Evolutionary conservation across 1,284 basidiomycete species (phyloP).

Genomic region (Erythrobasidium hasegawianum): DNA sequence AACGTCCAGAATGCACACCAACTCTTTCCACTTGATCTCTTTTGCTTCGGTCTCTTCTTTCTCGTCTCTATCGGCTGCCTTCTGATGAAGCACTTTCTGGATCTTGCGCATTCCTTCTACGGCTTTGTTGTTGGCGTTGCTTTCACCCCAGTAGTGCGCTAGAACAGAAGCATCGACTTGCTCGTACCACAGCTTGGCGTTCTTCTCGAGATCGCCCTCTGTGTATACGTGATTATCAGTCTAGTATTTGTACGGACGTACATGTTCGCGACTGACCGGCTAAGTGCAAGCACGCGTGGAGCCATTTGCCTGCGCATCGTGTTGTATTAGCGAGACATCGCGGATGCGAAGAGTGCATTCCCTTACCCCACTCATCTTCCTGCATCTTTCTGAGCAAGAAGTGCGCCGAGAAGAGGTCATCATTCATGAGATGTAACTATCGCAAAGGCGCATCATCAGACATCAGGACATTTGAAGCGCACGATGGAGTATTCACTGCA

Average conservation of each 20-base stretch:
- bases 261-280: slow-evolving; percentile 20
- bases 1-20: slow-evolving; percentile 23
- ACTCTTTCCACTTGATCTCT: slow-evolving; percentile 33
- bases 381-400: slow-evolving; percentile 37
- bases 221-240: neutral
- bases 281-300: slow-evolving; percentile 34
- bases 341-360: neutral
- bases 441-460: neutral
- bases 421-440: slow-evolving; percentile 35
- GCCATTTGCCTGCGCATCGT: slow-evolving; percentile 28
- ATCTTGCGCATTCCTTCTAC: slow-evolving; percentile 1
- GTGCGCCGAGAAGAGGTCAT: slow-evolving; percentile 36
- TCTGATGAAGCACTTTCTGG: slow-evolving; percentile 1
- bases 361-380: slow-evolving; percentile 37
- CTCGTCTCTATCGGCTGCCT: neutral
- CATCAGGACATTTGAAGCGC: neutral
- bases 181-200: slow-evolving; percentile 38
- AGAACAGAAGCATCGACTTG: slow-evolving; percentile 26
- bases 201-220: slow-evolving; percentile 35
- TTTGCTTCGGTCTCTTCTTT: slow-evolving; percentile 6
- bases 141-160: slow-evolving; percentile 17
- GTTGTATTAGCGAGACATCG: neutral
- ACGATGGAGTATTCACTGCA: slow-evolving; percentile 2
- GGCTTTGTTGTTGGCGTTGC: slow-evolving; percentile 5
- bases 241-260: neutral